Percentiles rank a stretch among this genome's conserved stretches.
phyloP scores from a whole-genome alignment of 2,329 filamentous ascomycete genomes.

The Colletotrichum sp. region DNA sequence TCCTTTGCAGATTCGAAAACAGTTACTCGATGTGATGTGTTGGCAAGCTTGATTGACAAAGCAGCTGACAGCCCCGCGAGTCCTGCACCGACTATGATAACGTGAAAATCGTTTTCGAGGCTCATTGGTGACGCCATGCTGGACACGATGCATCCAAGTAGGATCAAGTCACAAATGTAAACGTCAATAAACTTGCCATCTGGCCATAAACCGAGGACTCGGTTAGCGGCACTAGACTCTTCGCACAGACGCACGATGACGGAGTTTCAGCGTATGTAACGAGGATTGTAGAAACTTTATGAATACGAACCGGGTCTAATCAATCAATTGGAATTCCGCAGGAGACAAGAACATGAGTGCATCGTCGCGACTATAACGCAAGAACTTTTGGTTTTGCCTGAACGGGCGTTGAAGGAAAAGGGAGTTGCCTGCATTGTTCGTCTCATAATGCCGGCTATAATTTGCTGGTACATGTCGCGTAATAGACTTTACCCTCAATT shows the following conservation, averaged over 20 bases:
- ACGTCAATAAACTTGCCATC: neutral
- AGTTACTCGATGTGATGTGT: neutral
- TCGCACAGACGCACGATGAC: neutral
- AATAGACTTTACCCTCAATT: neutral
- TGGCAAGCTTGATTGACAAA: neutral
- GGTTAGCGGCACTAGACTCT: neutral
- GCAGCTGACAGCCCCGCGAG: neutral
- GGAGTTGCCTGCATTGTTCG: neutral
- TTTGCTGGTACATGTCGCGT: neutral
- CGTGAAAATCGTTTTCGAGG: neutral
- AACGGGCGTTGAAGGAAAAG: neutral
- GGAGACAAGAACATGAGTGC: neutral
- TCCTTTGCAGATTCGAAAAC: conserved; percentile 15
- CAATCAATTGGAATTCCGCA: neutral
- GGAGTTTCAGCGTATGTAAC: neutral
- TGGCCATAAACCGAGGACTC: neutral
- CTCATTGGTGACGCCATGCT: neutral
- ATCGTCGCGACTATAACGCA: neutral
- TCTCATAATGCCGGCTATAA: neutral
- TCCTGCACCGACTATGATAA: neutral
- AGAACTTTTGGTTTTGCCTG: neutral
- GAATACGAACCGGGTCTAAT: neutral
- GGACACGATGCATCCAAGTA: neutral
- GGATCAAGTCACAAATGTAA: neutral
- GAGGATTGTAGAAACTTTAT: neutral